phyloP scores from a whole-genome alignment of 352 stramenopile species.

The Phytophthora chlamydospora region DNA sequence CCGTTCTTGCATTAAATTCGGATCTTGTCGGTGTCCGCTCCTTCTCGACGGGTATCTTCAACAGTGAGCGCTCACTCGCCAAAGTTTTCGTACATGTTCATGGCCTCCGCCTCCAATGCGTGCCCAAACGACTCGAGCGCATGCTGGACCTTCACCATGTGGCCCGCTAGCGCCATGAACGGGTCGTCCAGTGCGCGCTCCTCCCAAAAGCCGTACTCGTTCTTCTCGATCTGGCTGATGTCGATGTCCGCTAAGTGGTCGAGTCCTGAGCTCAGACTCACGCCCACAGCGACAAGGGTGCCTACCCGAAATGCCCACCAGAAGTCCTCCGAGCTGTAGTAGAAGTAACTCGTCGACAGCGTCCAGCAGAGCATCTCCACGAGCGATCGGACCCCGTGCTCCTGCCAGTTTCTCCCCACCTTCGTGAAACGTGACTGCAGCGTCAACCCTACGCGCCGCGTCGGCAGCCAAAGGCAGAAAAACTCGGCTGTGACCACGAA shows the following conservation, averaged over 20 bases:
- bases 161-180: conserved; percentile 48
- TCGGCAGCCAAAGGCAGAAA: conserved; percentile 81
- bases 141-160: conserved; percentile 53
- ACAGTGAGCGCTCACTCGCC: conserved; percentile 36
- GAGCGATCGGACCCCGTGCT: conserved; percentile 55
- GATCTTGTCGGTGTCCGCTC: conserved; percentile 7
- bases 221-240: conserved; percentile 43
- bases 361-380: conserved; percentile 73
- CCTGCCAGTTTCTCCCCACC: conserved; percentile 63
- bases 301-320: conserved; percentile 58
- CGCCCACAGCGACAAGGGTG: conserved; percentile 56
- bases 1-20: conserved; percentile 14
- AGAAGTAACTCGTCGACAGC: conserved; percentile 59
- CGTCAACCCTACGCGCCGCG: conserved; percentile 69
- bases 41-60: conserved; percentile 5
- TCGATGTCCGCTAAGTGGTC: conserved; percentile 67
- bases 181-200: conserved; percentile 51
- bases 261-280: conserved; percentile 60
- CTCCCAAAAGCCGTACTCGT: conserved; percentile 64
- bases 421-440: conserved; percentile 79
- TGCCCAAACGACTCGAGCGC: conserved; percentile 23
- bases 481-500: conserved; percentile 82
- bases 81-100: conserved; percentile 78
- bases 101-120: conserved; percentile 51
- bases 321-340: conserved; percentile 59